phyloP scores from a whole-genome alignment of 2,329 filamentous ascomycete species.

The Keithomyces neogunnii region DNA sequence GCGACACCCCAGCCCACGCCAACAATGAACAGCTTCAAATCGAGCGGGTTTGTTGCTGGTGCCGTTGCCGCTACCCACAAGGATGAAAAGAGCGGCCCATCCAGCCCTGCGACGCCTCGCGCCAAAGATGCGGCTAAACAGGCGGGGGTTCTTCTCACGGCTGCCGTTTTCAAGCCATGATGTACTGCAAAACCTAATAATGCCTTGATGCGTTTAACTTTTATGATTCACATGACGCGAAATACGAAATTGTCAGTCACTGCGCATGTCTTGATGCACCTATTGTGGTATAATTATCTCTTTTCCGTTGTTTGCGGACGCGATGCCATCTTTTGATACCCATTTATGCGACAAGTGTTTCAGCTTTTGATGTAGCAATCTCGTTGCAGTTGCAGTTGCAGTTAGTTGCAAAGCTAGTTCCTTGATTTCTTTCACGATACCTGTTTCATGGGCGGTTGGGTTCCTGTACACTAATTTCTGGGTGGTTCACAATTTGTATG shows the following conservation, averaged over 20 bases:
- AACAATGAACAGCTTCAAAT: slow-evolving; percentile 9
- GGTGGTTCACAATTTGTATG: too few species aligned
- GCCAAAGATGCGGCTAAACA: slow-evolving; percentile 7
- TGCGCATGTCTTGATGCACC: too few species aligned
- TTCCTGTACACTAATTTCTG: too few species aligned
- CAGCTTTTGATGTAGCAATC: too few species aligned
- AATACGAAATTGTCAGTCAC: neutral
- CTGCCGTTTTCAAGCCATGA: slow-evolving; percentile 40
- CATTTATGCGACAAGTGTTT: too few species aligned
- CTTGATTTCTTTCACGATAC: too few species aligned
- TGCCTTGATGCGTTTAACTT: neutral
- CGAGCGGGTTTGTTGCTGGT: neutral
- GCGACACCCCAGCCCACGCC: slow-evolving; percentile 22
- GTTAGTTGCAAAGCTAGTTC: too few species aligned
- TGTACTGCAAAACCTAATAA: neutral
- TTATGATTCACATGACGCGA: neutral
- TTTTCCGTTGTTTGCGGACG: too few species aligned
- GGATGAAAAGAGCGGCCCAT: neutral
- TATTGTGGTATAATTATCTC: too few species aligned
- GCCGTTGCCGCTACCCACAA: neutral
- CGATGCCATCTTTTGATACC: too few species aligned
- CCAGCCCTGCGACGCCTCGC: neutral
- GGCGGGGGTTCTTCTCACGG: slow-evolving; percentile 36
- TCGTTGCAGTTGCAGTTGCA: too few species aligned
- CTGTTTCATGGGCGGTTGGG: too few species aligned